These are phyloP conservation scores for Aspergillus udagawae DNA, from an alignment of 2,329 filamentous ascomycete species.

Conservation along the genomic window DNA sequence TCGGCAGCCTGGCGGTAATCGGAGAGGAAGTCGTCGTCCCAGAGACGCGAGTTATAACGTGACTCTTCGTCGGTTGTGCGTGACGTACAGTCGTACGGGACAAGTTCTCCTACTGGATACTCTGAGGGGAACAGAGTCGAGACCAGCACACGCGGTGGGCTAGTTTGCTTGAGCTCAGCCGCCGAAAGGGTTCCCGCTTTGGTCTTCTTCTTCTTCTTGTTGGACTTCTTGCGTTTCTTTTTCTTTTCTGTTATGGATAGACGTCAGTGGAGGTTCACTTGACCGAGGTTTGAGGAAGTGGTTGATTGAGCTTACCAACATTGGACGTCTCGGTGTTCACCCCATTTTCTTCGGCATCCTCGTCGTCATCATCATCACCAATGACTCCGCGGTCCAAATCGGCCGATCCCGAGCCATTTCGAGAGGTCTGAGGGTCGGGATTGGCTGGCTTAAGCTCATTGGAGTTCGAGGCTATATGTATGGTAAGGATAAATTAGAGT, in stretches of 20 bases:
- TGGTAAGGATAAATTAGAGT: neutral
- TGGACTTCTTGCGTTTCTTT: constrained; percentile 37
- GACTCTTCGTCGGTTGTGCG: constrained; percentile 48
- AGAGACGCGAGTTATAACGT: constrained; percentile 38
- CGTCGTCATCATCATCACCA: constrained; percentile 10
- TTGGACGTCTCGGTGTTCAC: neutral
- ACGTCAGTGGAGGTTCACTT: neutral
- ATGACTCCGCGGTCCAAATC: constrained; percentile 5
- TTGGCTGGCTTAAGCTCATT: constrained; percentile 4
- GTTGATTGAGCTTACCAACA: neutral
- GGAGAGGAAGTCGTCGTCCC: constrained; percentile 47
- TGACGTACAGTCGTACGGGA: constrained; percentile 38
- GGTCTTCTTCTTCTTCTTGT: constrained; percentile 6
- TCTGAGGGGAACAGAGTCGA: constrained; percentile 44
- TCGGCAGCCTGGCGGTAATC: constrained; percentile 57
- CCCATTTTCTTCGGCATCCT: constrained; percentile 5
- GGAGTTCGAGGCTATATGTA: constrained; percentile 1
- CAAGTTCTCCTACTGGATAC: constrained; percentile 46
- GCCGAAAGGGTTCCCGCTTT: neutral
- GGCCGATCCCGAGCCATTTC: constrained; percentile 2
- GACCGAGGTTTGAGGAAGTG: neutral
- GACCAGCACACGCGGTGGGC: constrained; percentile 46
- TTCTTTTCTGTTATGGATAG: constrained; percentile 1
- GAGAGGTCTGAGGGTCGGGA: neutral
- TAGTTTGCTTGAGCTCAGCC: constrained; percentile 34